These are phyloP conservation scores for Amphirosellinia nigrospora DNA, from an alignment of 495 filamentous ascomycete genomes.

Conservation along the genomic window DNA sequence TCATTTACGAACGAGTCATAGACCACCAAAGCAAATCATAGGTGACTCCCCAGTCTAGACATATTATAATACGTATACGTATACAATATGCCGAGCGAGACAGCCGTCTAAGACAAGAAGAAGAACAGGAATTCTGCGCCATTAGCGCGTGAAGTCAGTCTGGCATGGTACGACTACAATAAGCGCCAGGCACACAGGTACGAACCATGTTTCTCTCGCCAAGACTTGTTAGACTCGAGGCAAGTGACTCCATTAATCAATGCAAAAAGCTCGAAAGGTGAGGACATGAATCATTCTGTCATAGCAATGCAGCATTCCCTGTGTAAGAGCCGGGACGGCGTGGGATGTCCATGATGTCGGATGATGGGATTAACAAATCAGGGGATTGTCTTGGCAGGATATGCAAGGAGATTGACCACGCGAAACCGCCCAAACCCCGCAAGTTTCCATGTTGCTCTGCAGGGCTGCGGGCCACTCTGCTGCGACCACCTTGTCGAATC, in stretches of 20 bases:
- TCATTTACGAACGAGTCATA: conserved; percentile 14
- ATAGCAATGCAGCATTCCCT: conserved; percentile 21
- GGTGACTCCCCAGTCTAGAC: not conserved
- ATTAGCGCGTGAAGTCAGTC: conserved; percentile 19
- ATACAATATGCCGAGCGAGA: not conserved
- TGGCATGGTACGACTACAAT: not conserved
- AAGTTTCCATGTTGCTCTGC: conserved; percentile 21
- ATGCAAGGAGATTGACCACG: conserved; percentile 28
- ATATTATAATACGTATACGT: not conserved
- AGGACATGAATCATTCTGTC: conserved; percentile 26
- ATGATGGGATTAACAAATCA: conserved; percentile 23
- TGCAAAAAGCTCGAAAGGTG: conserved; percentile 27
- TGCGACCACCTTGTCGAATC: conserved; percentile 17
- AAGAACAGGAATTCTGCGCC: conserved; percentile 8
- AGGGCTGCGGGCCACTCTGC: conserved; percentile 24
- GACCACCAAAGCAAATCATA: not conserved
- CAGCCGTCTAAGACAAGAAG: not conserved
- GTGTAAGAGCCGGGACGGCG: conserved; percentile 17
- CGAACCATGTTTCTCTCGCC: conserved; percentile 8
- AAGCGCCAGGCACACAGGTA: conserved; percentile 18
- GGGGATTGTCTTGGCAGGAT: conserved; percentile 15
- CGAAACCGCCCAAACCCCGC: conserved; percentile 24
- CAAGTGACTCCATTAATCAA: conserved; percentile 25
- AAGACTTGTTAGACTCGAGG: conserved; percentile 10
- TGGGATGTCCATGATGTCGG: conserved; percentile 26